Base-by-base conservation (phyloP, 78 protist genomes). In the Goniomonas avonlea region DNA sequence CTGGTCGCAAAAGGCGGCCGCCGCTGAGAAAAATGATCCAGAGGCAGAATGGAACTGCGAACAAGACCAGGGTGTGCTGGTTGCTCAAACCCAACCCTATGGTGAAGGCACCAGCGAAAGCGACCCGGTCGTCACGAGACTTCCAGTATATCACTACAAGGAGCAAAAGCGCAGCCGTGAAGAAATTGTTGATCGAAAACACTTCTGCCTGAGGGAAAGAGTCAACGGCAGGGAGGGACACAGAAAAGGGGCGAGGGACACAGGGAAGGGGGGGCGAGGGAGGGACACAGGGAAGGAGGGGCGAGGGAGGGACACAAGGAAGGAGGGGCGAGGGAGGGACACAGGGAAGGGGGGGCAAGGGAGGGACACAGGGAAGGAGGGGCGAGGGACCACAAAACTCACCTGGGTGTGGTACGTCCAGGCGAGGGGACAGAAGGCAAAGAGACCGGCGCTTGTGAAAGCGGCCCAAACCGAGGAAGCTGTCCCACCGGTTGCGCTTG, bases 201-300 rank as follows among this genome's bases (percentile, higher is more conserved):
- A 89, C 89, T 39, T 89, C 89, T 1, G 78, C 84, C 45, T 74
- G 84, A n/a, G n/a, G n/a, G n/a, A n/a, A n/a, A n/a, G n/a, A n/a
- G n/a, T n/a, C n/a, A n/a, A n/a, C n/a, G n/a, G n/a, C n/a, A n/a
- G n/a, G n/a, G n/a, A n/a, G n/a, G n/a, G n/a, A n/a, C n/a, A n/a
- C n/a, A n/a, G n/a, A n/a, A n/a, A n/a, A n/a, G n/a, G n/a, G n/a
- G n/a, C n/a, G n/a, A n/a, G n/a, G n/a, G n/a, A n/a, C n/a, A n/a
- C n/a, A n/a, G n/a, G n/a, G n/a, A n/a, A n/a, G n/a, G n/a, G n/a
- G n/a, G n/a, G n/a, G n/a, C n/a, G n/a, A n/a, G n/a, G n/a, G n/a
- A n/a, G n/a, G n/a, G n/a, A n/a, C n/a, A n/a, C n/a, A n/a, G n/a
- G n/a, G n/a, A n/a, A n/a, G n/a, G n/a, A n/a, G n/a, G n/a, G n/a